phyloP scores from a whole-genome alignment of 805 yeast genomes.

The Nakazawaea laoshanensis region DNA sequence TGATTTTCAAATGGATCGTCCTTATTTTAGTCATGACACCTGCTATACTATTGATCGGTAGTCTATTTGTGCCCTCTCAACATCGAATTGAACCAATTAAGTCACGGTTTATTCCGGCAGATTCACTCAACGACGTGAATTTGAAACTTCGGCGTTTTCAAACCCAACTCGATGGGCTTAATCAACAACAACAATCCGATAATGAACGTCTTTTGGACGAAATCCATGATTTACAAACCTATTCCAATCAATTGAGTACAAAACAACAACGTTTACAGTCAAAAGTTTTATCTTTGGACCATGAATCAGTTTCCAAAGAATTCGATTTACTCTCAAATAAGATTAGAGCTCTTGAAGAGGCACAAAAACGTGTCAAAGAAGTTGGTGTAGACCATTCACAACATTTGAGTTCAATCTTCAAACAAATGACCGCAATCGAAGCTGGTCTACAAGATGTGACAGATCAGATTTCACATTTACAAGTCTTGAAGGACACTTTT shows the following conservation, averaged over 20 bases:
- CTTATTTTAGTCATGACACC: too few species aligned
- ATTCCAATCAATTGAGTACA: too few species aligned
- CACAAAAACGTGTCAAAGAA: background rate
- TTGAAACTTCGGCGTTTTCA: slow-evolving; percentile 3
- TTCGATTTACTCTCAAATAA: background rate
- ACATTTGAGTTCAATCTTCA: slow-evolving; percentile 5
- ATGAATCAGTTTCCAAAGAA: too few species aligned
- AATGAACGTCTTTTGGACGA: background rate
- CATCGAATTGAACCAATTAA: too few species aligned
- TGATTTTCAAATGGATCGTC: too few species aligned
- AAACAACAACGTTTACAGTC: too few species aligned
- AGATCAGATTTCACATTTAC: background rate
- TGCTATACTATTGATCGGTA: too few species aligned
- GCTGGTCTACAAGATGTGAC: background rate
- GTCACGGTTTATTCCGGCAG: slow-evolving; percentile 9
- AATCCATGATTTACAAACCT: background rate
- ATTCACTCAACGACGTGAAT: slow-evolving; percentile 9
- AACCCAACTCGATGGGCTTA: slow-evolving; percentile 4
- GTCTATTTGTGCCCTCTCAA: too few species aligned
- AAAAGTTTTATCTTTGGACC: too few species aligned
- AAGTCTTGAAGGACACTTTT: slow-evolving; percentile 2
- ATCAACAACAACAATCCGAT: background rate
- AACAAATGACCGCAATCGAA: slow-evolving; percentile 4
- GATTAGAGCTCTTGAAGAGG: slow-evolving; percentile 1
- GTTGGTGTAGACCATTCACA: slow-evolving; percentile 4